These are phyloP conservation scores for Cyclotella baltica DNA, from an alignment of 108 stramenopile species.

Conservation along the genomic window DNA sequence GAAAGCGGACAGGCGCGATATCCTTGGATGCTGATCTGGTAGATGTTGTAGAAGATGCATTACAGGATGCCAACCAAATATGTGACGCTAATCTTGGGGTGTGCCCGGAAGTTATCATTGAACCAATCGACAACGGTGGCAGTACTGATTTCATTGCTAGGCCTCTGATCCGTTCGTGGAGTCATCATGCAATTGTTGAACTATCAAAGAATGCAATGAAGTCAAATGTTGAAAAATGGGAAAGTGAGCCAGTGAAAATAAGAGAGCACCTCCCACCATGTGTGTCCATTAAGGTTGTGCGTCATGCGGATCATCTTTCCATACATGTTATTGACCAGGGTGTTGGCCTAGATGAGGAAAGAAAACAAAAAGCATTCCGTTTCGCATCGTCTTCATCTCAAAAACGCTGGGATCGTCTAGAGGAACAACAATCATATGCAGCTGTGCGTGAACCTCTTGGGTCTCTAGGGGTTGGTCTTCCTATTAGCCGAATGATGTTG, in stretches of 20 bases:
- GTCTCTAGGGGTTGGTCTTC: constrained; percentile 77
- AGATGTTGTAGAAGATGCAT: constrained; percentile 65
- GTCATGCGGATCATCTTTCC: constrained; percentile 23
- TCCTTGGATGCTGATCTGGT: constrained; percentile 46
- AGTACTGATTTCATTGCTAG: constrained; percentile 27
- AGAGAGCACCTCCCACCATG: constrained; percentile 26
- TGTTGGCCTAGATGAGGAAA: constrained; percentile 46
- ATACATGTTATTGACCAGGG: constrained; percentile 70
- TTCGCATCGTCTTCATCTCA: constrained; percentile 50
- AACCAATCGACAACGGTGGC: constrained; percentile 2
- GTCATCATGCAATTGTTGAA: constrained; percentile 83
- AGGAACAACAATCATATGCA: constrained; percentile 82
- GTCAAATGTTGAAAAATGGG: constrained; percentile 56
- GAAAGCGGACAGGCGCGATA: constrained; percentile 59
- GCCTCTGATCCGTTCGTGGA: constrained; percentile 80
- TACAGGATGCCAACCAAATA: constrained; percentile 70
- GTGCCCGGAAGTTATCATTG: constrained; percentile 45
- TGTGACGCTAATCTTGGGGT: constrained; percentile 73
- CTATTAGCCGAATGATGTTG: constrained; percentile 72
- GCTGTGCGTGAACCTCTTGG: constrained; percentile 68
- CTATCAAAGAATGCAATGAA: constrained; percentile 81
- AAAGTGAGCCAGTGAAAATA: constrained; percentile 1
- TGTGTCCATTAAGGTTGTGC: constrained; percentile 29
- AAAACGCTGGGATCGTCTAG: constrained; percentile 75
- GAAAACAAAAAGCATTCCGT: constrained; percentile 38